A percentile compares a stretch with the other conserved stretches of the same genome.
These are phyloP conservation scores for Vaccinium corymbosum DNA, from an alignment of 148 eudicot species.

Conservation along the genomic window DNA sequence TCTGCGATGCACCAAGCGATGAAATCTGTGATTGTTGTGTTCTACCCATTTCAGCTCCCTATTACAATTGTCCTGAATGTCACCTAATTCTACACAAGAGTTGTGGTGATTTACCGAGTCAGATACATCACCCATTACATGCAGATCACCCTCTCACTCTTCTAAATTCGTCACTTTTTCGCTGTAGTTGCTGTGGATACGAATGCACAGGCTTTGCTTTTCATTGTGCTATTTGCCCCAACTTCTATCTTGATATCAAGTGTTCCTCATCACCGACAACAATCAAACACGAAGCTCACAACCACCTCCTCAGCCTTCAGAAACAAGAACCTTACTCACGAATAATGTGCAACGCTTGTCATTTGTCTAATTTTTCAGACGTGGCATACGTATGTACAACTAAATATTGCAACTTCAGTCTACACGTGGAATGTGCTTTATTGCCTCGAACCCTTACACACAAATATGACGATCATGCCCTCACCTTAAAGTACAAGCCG, in stretches of 20 bases:
- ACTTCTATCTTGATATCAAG: neutral
- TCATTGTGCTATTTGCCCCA: neutral
- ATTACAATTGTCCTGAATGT: neutral
- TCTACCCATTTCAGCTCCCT: neutral
- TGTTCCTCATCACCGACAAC: neutral
- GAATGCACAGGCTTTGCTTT: neutral
- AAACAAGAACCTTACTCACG: too few species aligned
- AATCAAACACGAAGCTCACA: slow-evolving; percentile 1
- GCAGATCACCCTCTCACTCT: neutral
- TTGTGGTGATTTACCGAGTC: neutral
- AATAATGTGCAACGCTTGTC: too few species aligned
- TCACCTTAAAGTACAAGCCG: too few species aligned
- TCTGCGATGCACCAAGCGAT: neutral
- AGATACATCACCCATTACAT: neutral
- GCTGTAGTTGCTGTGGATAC: neutral
- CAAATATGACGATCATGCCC: neutral
- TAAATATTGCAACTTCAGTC: neutral
- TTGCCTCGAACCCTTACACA: neutral
- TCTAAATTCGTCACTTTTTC: neutral
- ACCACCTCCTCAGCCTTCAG: neutral
- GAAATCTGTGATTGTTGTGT: slow-evolving; percentile 3
- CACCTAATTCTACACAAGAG: slow-evolving; percentile 6
- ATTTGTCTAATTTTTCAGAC: too few species aligned
- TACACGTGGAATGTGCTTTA: slow-evolving; percentile 4
- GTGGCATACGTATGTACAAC: neutral